phyloP scores from a whole-genome alignment of 2,329 filamentous ascomycete species.

The Dactylellina sp. region DNA sequence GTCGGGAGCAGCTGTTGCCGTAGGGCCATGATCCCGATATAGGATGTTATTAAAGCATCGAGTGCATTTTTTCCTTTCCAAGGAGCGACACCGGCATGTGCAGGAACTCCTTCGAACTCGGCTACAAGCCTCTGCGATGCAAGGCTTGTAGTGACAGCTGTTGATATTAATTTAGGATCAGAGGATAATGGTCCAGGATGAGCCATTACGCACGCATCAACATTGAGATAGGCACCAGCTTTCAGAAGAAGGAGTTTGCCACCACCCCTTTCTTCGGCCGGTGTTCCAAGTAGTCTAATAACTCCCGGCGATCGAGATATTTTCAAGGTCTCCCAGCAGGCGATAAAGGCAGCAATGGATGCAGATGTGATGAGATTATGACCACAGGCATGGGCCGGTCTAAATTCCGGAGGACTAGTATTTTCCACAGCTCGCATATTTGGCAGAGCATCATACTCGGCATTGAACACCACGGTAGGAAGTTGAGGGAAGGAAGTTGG shows the following conservation, averaged over 20 bases:
- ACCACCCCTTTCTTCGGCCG: conserved; percentile 65
- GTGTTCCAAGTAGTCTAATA: conserved; percentile 64
- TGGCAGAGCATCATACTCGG: conserved; percentile 61
- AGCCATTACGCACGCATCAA: conserved; percentile 65
- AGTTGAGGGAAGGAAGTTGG: not conserved
- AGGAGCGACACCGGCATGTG: conserved; percentile 71
- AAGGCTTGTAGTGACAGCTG: conserved; percentile 60
- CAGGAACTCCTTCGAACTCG: conserved; percentile 68
- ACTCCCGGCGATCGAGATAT: conserved; percentile 10
- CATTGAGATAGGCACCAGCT: conserved; percentile 65
- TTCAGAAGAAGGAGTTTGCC: conserved; percentile 66
- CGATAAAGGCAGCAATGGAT: conserved; percentile 64
- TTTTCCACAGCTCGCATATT: conserved; percentile 59
- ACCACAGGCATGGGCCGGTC: conserved; percentile 66
- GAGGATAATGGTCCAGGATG: conserved; percentile 62
- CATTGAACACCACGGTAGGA: conserved; percentile 66
- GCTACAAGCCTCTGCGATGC: conserved; percentile 63
- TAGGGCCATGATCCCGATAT: conserved; percentile 67
- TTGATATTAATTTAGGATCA: conserved; percentile 27
- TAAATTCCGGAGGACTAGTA: conserved; percentile 63
- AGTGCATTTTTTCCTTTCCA: conserved; percentile 73
- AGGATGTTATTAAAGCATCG: conserved; percentile 69
- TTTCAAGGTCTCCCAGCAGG: conserved; percentile 52
- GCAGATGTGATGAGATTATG: conserved; percentile 66
- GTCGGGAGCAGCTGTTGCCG: conserved; percentile 70